A percentile compares a stretch with the other conserved stretches of the same genome.
These are phyloP conservation scores for Eurotiales sp. DNA, from an alignment of 2,329 filamentous ascomycete genomes.

Conservation along the genomic window DNA sequence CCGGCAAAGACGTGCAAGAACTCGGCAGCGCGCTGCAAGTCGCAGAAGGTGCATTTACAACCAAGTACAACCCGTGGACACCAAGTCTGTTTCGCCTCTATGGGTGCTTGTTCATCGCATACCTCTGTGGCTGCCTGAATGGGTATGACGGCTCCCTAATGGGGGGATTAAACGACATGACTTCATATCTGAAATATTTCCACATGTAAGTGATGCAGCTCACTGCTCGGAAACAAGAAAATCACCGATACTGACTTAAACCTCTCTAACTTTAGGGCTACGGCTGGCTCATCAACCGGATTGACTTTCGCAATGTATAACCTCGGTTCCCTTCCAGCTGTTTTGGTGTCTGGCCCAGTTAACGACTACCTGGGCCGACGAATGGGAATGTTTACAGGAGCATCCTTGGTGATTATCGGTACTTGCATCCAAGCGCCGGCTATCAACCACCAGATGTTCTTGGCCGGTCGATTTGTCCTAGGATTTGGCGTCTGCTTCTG, in stretches of 20 bases:
- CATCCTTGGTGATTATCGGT: slow-evolving; percentile 51
- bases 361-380: slow-evolving; percentile 50
- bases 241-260: too few relatives aligned
- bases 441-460: slow-evolving; percentile 47
- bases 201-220: not conserved
- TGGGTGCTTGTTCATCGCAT: not conserved
- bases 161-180: not conserved
- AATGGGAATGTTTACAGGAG: slow-evolving; percentile 55
- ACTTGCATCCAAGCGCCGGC: slow-evolving; percentile 50
- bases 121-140: slow-evolving; percentile 1
- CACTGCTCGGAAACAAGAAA: not conserved
- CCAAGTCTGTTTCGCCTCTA: not conserved
- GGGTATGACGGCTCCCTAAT: not conserved
- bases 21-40: not conserved
- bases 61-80: not conserved
- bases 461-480: slow-evolving; percentile 52
- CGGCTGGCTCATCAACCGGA: too few relatives aligned
- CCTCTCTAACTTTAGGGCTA: too few relatives aligned
- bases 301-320: slow-evolving; percentile 37
- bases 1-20: not conserved
- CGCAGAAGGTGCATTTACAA: not conserved
- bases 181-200: not conserved
- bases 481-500: slow-evolving; percentile 59
- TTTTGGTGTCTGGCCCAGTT: slow-evolving; percentile 50
- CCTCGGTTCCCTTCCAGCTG: slow-evolving; percentile 43